Evolutionary conservation across 139 green algal genomes (phyloP).

Genomic region (Chlamydomonas schloesseri): DNA sequence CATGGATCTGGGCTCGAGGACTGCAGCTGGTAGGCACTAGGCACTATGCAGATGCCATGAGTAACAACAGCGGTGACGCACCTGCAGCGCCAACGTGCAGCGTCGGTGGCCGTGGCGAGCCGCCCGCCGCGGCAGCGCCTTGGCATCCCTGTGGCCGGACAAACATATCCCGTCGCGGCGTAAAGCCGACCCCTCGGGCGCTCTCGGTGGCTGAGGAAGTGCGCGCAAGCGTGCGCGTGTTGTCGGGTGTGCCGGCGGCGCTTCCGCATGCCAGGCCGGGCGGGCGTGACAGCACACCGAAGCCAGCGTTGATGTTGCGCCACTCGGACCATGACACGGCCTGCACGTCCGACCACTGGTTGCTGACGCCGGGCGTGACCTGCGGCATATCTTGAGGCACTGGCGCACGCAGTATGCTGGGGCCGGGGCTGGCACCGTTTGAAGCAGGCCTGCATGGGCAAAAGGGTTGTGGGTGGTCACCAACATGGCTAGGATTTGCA

Average conservation of each 20-base stretch:
- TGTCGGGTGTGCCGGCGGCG: conserved; percentile 23
- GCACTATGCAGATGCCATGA: too few relatives aligned
- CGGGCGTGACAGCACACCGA: not conserved
- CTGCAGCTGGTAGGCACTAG: too few relatives aligned
- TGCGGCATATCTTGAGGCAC: conserved; percentile 8
- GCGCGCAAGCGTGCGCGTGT: not conserved
- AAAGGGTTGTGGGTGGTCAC: too few relatives aligned
- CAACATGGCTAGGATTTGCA: too few relatives aligned
- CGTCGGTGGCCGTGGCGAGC: too few relatives aligned
- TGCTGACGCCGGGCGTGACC: conserved; percentile 4
- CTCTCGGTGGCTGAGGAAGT: too few relatives aligned
- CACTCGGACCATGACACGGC: conserved; percentile 13
- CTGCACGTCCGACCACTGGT: conserved; percentile 31
- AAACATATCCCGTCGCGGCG: conserved; percentile 36
- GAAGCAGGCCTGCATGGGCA: not conserved
- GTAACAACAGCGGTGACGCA: too few relatives aligned
- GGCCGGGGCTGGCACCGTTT: not conserved
- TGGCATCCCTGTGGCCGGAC: not conserved
- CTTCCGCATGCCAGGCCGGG: not conserved
- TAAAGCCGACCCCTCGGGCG: not conserved
- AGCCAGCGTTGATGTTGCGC: not conserved
- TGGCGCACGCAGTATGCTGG: not conserved
- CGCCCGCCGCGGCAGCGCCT: too few relatives aligned
- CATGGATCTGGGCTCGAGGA: too few relatives aligned
- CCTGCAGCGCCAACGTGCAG: too few relatives aligned